Percentiles rank a stretch among this genome's conserved stretches.
Evolutionary conservation across 140 eudicot genomes (phyloP).

Genomic region (Erigeron philadelphicus): DNA sequence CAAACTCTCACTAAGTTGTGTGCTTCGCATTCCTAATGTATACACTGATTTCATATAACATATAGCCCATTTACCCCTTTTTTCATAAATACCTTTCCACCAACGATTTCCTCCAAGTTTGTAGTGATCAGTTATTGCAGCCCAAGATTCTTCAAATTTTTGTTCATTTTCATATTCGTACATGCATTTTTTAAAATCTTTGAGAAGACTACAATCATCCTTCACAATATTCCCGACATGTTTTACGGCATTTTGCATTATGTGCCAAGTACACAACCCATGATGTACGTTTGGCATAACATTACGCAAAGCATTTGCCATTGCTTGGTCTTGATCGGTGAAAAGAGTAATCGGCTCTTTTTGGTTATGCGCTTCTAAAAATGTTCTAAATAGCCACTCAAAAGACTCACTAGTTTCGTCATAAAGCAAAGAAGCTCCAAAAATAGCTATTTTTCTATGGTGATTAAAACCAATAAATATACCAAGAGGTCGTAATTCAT

Average conservation of each 20-base stretch:
- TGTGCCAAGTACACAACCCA: conserved; percentile 21
- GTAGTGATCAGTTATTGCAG: background rate
- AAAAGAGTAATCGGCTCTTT: conserved; percentile 15
- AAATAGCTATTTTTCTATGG: background rate
- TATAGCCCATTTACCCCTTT: conserved; percentile 21
- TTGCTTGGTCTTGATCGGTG: conserved; percentile 17
- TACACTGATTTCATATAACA: background rate
- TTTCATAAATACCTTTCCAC: conserved; percentile 13
- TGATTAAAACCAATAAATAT: too few relatives aligned
- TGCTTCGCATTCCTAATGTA: conserved; percentile 3
- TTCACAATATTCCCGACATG: conserved; percentile 9
- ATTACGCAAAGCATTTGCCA: conserved; percentile 3
- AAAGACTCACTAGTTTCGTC: conserved; percentile 7
- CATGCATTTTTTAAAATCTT: conserved; percentile 6
- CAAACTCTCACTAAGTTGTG: background rate
- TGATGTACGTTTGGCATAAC: conserved; percentile 17
- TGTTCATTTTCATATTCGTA: background rate
- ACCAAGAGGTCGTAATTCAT: too few relatives aligned
- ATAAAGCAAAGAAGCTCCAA: background rate
- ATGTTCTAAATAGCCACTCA: conserved; percentile 1
- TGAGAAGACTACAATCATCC: too few relatives aligned
- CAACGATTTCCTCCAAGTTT: background rate
- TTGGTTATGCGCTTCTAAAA: background rate
- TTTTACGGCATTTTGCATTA: conserved; percentile 19
- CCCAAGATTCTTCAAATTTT: background rate